Percentiles rank a stretch among this genome's conserved stretches.
Conservation (phyloP, 176 grass and related monocot species). For the Ensete glaucum region DNA sequence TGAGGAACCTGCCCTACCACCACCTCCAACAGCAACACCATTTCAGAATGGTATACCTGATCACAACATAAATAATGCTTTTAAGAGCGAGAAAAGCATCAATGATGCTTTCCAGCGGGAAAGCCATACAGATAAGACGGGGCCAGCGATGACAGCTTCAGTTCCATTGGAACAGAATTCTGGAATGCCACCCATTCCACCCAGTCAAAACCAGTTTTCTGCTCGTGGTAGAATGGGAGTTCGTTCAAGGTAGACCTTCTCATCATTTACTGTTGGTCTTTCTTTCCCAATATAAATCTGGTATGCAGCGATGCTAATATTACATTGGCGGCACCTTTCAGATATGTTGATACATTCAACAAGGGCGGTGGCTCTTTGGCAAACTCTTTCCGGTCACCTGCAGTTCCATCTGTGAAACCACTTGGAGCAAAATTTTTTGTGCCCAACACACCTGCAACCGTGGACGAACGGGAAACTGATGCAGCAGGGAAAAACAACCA, state of each 20-base stretch:
- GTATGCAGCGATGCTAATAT: background rate
- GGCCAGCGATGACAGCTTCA: constrained; percentile 29
- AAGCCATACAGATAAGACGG: constrained; percentile 36
- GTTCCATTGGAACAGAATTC: constrained; percentile 31
- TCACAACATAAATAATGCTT: constrained; percentile 45
- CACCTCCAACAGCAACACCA: constrained; percentile 57
- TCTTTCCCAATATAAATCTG: no score
- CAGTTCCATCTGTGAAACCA: constrained; percentile 46
- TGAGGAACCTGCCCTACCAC: constrained; percentile 61
- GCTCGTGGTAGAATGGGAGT: constrained; percentile 68
- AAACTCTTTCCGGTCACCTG: constrained; percentile 47
- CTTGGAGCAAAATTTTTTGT: constrained; percentile 72
- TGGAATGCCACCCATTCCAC: constrained; percentile 74
- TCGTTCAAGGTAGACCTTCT: constrained; percentile 56
- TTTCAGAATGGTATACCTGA: constrained; percentile 53
- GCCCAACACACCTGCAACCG: constrained; percentile 28
- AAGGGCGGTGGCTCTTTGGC: constrained; percentile 43
- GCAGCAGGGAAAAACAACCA: constrained; percentile 28
- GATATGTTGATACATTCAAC: constrained; percentile 98
- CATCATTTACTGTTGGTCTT: background rate
- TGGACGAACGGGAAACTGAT: constrained; percentile 31
- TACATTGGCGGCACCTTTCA: constrained; percentile 12
- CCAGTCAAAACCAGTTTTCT: constrained; percentile 85
- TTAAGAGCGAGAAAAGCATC: constrained; percentile 28
- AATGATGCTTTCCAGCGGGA: constrained; percentile 29